Evolutionary conservation across 176 grass and related monocot species (phyloP), one percentile per base, ranked within the genome.

Genomic region (Eleusine coracana): DNA sequence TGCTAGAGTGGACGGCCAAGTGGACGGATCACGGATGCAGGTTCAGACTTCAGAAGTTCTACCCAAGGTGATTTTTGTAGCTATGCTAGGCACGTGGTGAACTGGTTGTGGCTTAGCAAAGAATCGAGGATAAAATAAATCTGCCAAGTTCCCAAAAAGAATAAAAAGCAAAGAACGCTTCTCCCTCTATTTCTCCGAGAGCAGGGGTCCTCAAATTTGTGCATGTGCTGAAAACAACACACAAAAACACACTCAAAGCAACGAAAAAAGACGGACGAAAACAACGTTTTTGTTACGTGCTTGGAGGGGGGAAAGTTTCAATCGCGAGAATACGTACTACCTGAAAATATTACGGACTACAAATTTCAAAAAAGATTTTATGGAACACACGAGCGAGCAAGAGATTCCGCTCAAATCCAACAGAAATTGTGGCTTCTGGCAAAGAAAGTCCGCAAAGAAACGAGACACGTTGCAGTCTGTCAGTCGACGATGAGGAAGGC

Each of bases 221-320:
- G 20, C 85, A 61, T 59, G 72, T 82, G 54, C 62, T 10, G 71
- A 68, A 87, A 81, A 60, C 39, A 58, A 70, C 27, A 9, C 37
- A 46, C 12, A 70, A 66, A 51, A 12, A 46, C 44, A 11, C 44
- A 2, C 44, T 46, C 44, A 46, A n/a, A n/a, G n/a, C n/a, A n/a
- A n/a, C n/a, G n/a, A n/a, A n/a, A n/a, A n/a, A n/a, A n/a, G n/a
- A n/a, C n/a, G 44, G 44, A 46, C 44, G 9, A 46, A 11, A 44
- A 6, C 5, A 44, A 5, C 41, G 41, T n/a, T n/a, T n/a, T n/a
- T n/a, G n/a, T n/a, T n/a, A n/a, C n/a, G n/a, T n/a, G n/a, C n/a
- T n/a, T n/a, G n/a, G n/a, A n/a, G n/a, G n/a, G n/a, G n/a, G n/a
- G n/a, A n/a, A n/a, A n/a, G n/a, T n/a, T n/a, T n/a, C n/a, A n/a